Conservation (phyloP, 805 yeast genomes). For the Saccharomycopsis lassenensis region DNA sequence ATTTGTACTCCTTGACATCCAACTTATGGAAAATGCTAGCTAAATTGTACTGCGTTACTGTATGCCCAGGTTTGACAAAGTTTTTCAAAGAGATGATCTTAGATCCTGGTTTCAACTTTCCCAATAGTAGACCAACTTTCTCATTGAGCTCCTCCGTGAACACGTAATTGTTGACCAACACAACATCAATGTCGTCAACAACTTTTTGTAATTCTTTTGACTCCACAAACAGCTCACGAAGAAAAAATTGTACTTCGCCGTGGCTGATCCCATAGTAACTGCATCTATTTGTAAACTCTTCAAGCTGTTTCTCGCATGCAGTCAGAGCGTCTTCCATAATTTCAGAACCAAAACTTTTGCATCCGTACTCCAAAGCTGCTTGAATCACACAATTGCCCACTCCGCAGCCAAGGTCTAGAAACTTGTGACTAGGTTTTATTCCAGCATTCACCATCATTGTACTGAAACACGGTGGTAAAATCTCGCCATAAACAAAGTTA, state of each 20-base stretch:
- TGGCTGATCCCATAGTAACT: constrained; percentile 52
- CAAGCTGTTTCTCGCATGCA: constrained; percentile 49
- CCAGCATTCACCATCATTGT: constrained; percentile 54
- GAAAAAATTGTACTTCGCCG: constrained; percentile 46
- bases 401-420: constrained; percentile 87
- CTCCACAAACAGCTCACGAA: constrained; percentile 61
- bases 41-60: constrained; percentile 42
- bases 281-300: constrained; percentile 48
- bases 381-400: constrained; percentile 89
- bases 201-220: constrained; percentile 44
- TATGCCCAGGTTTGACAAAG: constrained; percentile 66
- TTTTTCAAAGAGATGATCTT: constrained; percentile 71
- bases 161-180: constrained; percentile 73
- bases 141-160: constrained; percentile 68
- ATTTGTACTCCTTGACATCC: constrained; percentile 45
- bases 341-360: constrained; percentile 81
- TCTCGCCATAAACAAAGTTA: constrained; percentile 83
- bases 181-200: constrained; percentile 54
- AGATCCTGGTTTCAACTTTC: constrained; percentile 59
- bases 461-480: constrained; percentile 67
- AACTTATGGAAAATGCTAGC: constrained; percentile 54
- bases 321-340: constrained; percentile 74
- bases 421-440: constrained; percentile 42
- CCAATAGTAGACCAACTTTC: constrained; percentile 53
- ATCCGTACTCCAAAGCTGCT: constrained; percentile 80